Percentiles rank a stretch among this genome's conserved stretches.
phyloP scores from a whole-genome alignment of 1,284 basidiomycete species.

The Sporisorium reilianum region DNA sequence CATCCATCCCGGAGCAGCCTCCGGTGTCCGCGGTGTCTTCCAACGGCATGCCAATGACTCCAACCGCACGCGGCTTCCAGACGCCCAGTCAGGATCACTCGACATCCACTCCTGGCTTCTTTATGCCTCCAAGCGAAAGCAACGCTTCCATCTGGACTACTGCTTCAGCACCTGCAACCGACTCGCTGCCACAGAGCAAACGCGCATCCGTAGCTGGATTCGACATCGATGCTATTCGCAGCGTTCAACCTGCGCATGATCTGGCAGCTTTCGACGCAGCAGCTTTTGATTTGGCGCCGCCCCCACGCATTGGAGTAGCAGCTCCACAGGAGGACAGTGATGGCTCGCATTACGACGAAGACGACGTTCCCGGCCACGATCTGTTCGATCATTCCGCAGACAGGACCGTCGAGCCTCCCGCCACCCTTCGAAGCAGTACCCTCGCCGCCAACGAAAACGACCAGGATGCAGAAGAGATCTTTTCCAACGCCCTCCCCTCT shows the following conservation, averaged over 20 bases:
- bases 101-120: slow-evolving; percentile 7
- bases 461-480: slow-evolving; percentile 9
- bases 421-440: background rate
- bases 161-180: slow-evolving; percentile 27
- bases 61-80: slow-evolving; percentile 30
- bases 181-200: slow-evolving; percentile 30
- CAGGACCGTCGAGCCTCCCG: slow-evolving; percentile 19
- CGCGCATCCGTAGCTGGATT: slow-evolving; percentile 43
- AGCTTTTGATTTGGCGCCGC: background rate
- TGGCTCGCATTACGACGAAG: slow-evolving; percentile 51
- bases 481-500: slow-evolving; percentile 34
- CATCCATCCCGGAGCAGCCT: slow-evolving; percentile 2
- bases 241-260: slow-evolving; percentile 24
- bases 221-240: slow-evolving; percentile 37
- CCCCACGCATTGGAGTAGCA: slow-evolving; percentile 20
- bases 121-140: slow-evolving; percentile 34
- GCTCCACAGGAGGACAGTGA: slow-evolving; percentile 39
- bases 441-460: background rate
- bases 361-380: slow-evolving; percentile 26
- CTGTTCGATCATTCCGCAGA: slow-evolving; percentile 26
- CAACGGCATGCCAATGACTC: slow-evolving; percentile 8
- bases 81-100: slow-evolving; percentile 7
- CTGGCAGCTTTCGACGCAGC: background rate
- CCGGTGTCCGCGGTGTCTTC: slow-evolving; percentile 6
- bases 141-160: slow-evolving; percentile 44